Evolutionary conservation across 2,329 filamentous ascomycete genomes (phyloP), one percentile per base, ranked within the genome.

Genomic region (Nannizzia gypsea): DNA sequence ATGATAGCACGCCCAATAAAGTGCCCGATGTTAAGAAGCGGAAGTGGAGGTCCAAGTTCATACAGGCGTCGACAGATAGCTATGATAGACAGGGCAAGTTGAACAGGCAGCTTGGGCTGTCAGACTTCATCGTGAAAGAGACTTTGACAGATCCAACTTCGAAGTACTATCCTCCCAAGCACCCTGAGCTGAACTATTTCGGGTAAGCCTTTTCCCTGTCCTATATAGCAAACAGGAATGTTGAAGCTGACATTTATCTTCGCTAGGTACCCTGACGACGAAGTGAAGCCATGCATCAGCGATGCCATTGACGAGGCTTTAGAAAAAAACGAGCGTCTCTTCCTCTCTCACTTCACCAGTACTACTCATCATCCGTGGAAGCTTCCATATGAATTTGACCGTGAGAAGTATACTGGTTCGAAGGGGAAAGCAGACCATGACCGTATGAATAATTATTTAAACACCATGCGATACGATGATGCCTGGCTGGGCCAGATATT

Each of bases 341-440:
- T 71, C 42, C 61, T 71, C 3, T 70, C 69, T 1, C 69, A 71
- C 56, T 69, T 71, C 28, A 71, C 69, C 1, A 68, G 67, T 62
- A 68, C 68, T 9, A 70, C 68, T 4, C 76, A 79, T 63, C 77
- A 79, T 63, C 74, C 76, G 0, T 78, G 75, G 74, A 67, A 64
- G 15, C 67, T 69, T 3, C 76, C 75, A 2, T 60, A 65, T 1
- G 64, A 65, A 1, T 70, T 71, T 59, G 63, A 64, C 6, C 60
- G 66, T 6, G 65, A 67, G 36, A 28, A 68, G 20, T 71, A 71
- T 61, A 68, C 67, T 58, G 59, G 63, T 6, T 54, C 54, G 11
- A 60, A 65, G 3, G 61, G 62, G n/a, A 68, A 68, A n/a, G 50
- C 26, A 3, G 20, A 54, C 26, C 68, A 72, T 62, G 64, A 69